Evolutionary conservation across 805 yeast genomes (phyloP), one percentile per base, ranked within the genome.

Genomic region (Hagleromyces aurorensis): DNA sequence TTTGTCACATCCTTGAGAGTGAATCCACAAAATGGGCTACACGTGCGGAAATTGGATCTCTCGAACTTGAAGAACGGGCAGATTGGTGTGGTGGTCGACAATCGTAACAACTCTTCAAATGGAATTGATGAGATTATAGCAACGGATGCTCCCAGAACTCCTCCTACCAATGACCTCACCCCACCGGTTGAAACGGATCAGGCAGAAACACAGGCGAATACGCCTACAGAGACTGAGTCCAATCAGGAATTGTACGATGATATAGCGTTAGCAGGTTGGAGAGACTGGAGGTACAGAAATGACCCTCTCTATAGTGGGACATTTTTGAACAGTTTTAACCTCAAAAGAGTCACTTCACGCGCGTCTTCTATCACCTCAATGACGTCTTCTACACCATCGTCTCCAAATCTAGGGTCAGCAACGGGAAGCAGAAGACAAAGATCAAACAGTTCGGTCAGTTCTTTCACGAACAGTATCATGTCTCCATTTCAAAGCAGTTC

Each of bases 201-300:
- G 16, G 39, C 33, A 5, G 32, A 33, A 11, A 21, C 19, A 2
- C 12, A 30, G 9, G 21, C 26, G 4, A 25, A 15, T 13, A 18
- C 13, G 14, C 19, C 23, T 5, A 13, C 30, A n/a, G 7, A 29
- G 14, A 19, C 23, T 8, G 30, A 21, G 21, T 33, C 30, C 7
- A 34, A 32, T 6, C 43, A 32, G 19, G 38, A 34, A 11, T 17
- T 25, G 4, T 11, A 15, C 2, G 11, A 11, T 11, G 29, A 29
- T 6, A 4, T 13, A 1, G 69, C 76, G 2, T 56, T 70, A 29
- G 94, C 94, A 0, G 79, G 89, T 7, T 85, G 96, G 96, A 67
- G 95, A 50, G 95, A 85, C 52, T 85, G 94, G 94, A 79, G 83
- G 46, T 78, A 69, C 46, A 68, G 83, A 38, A 70, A 69, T 29